These are phyloP conservation scores for Zygosaccharomyces gambellarensis DNA, from an alignment of 805 yeast species.

Conservation along the genomic window DNA sequence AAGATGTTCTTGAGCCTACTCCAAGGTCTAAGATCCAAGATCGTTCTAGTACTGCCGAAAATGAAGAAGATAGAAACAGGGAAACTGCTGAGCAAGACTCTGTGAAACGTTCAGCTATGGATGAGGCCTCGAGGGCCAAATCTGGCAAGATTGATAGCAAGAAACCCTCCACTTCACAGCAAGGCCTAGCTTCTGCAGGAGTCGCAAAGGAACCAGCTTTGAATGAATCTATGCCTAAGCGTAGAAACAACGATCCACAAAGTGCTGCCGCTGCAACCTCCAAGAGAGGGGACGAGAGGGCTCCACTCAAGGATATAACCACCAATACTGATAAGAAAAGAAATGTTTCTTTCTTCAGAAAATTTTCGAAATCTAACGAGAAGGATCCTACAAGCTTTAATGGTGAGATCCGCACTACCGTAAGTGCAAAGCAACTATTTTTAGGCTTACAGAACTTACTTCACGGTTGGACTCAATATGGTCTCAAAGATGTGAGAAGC, in stretches of 20 bases:
- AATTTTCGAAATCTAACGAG: constrained; percentile 29
- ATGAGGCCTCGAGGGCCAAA: background rate
- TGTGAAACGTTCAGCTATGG: constrained; percentile 1
- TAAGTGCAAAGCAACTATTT: constrained; percentile 49
- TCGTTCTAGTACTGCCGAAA: constrained; percentile 7
- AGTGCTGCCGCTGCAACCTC: background rate
- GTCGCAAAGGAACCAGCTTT: constrained; percentile 8
- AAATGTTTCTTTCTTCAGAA: constrained; percentile 33
- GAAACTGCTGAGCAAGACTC: constrained; percentile 8
- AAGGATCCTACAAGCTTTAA: constrained; percentile 13
- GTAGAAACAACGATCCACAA: constrained; percentile 9
- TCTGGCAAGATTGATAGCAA: background rate
- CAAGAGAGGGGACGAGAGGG: constrained; percentile 4
- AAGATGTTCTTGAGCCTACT: constrained; percentile 3
- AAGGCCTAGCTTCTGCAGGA: background rate
- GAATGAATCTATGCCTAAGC: constrained; percentile 15
- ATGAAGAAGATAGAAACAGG: constrained; percentile 10
- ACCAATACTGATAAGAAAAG: constrained; percentile 18
- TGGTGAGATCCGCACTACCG: constrained; percentile 29
- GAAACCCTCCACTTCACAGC: background rate
- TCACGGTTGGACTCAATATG: constrained; percentile 66
- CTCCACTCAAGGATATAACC: constrained; percentile 20
- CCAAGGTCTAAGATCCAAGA: constrained; percentile 19
- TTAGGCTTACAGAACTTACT: constrained; percentile 60
- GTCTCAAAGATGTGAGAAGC: constrained; percentile 51